Base-by-base conservation (phyloP, 768 basidiomycete genomes). In the Tylopilus plumbeoviolaceoides region DNA sequence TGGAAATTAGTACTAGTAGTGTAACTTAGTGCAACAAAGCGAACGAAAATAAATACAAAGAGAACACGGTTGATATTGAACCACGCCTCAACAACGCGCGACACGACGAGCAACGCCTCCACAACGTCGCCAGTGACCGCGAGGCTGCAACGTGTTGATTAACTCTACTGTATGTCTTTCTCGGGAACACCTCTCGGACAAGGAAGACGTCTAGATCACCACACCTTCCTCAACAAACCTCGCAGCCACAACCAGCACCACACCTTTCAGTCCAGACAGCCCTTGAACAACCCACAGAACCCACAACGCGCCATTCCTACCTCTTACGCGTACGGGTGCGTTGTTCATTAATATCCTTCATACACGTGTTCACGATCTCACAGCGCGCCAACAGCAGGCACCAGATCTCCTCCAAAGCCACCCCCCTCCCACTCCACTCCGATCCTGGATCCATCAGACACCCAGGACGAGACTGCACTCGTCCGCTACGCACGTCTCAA, bases 171-270 rank as follows among this genome's bases (percentile, higher is more conserved):
- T 78, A 91, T 91, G 89, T 90, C 88, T 72, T 91, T 91, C 83
- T 79, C 86, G 68, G 79, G 83, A 70, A 90, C 89, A 69, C 87
- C 89, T 52, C 73, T 90, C 60, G 85, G 84, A 73, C 85, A 89
- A 83, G 85, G 84, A 76, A 86, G 88, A 79, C 84, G 89, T 75
- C 82, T 90, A 68, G 87, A 89, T 79, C 87, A 85, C 69, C 75
- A 76, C 68, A 78, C 86, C 47, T 90, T 91, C 66, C 81, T 89
- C 68, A 84, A 83, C 55, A 88, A 86, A 64, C 67, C 59, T 12
- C 33, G 63, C 5, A 44, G 53, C 54, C 47, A 75, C 70, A 70
- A 52, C 65, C 40, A 43, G 58, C 70, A 71, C 23, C 58, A 59
- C 57, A 57, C 53, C 36, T 62, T 60, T 42, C 62, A 62, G 31